Evolutionary conservation across 2,329 filamentous ascomycete genomes (phyloP).

Genomic region (Scolecobasidium constrictum): DNA sequence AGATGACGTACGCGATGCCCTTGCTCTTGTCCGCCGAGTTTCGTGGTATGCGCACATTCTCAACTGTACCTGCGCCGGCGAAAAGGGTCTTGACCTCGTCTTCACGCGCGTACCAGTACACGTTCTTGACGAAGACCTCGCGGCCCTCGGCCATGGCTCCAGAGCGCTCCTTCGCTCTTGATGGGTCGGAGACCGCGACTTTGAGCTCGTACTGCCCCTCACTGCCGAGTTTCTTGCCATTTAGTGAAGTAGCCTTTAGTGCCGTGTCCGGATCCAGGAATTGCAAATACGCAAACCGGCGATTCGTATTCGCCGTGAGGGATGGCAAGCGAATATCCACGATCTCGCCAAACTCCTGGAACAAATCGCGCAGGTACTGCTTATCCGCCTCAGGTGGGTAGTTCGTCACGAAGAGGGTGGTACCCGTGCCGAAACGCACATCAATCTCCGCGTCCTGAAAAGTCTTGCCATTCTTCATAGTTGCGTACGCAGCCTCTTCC

Average conservation of each 20-base stretch:
- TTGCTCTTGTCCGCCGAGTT: slow-evolving; percentile 58
- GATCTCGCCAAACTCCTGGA: slow-evolving; percentile 61
- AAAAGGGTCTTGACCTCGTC: slow-evolving; percentile 62
- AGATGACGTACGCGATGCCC: slow-evolving; percentile 74
- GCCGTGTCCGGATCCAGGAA: slow-evolving; percentile 46
- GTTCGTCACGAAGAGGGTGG: slow-evolving; percentile 84
- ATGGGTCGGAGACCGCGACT: slow-evolving; percentile 77
- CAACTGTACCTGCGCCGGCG: slow-evolving; percentile 62
- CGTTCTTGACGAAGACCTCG: slow-evolving; percentile 76
- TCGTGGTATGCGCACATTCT: slow-evolving; percentile 59
- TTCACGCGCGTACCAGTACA: slow-evolving; percentile 69
- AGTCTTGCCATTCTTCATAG: slow-evolving; percentile 70
- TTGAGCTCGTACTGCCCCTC: slow-evolving; percentile 59
- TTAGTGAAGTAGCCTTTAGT: slow-evolving; percentile 52
- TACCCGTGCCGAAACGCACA: slow-evolving; percentile 62
- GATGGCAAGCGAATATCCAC: slow-evolving; percentile 83
- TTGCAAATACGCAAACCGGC: slow-evolving; percentile 94
- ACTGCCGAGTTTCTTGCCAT: slow-evolving; percentile 59
- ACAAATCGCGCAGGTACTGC: slow-evolving; percentile 54
- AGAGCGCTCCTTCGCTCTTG: slow-evolving; percentile 63
- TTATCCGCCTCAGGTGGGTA: slow-evolving; percentile 72
- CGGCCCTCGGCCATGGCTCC: slow-evolving; percentile 79
- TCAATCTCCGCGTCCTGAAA: slow-evolving; percentile 63
- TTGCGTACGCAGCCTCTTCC: slow-evolving; percentile 71
- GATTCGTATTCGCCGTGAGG: slow-evolving; percentile 75